Percentiles rank a stretch among this genome's conserved stretches.
Conservation (phyloP, 192 early-diverging fungal genomes). For the Coemansia pectinata region DNA sequence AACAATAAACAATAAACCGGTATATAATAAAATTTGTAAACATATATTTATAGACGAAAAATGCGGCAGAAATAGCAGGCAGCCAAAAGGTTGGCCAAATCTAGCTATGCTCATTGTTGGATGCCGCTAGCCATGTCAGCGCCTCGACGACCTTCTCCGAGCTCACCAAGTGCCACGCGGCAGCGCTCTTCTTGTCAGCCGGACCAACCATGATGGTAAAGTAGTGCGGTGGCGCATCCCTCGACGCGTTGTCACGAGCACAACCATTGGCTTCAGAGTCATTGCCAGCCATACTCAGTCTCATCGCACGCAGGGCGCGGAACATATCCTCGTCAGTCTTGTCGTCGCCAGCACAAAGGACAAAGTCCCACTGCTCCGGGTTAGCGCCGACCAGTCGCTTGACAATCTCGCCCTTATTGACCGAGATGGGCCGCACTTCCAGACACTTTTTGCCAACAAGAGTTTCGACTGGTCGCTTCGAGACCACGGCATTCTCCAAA, state of each 20-base stretch:
- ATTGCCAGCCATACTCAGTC: slow-evolving; percentile 15
- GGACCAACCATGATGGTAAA: slow-evolving; percentile 84
- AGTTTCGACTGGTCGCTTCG: slow-evolving; percentile 94
- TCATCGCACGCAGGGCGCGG: slow-evolving; percentile 58
- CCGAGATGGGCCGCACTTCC: slow-evolving; percentile 87
- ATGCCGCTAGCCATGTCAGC: slow-evolving; percentile 21
- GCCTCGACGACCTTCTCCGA: slow-evolving; percentile 40
- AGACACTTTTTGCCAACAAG: slow-evolving; percentile 96
- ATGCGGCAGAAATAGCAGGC: not conserved
- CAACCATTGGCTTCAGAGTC: not conserved
- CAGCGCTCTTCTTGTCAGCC: slow-evolving; percentile 84
- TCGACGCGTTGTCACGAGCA: not conserved
- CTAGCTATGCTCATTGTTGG: not conserved
- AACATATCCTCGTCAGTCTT: slow-evolving; percentile 99
- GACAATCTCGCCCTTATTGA: slow-evolving; percentile 98
- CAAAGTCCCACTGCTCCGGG: slow-evolving; percentile 78
- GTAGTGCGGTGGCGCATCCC: slow-evolving; percentile 39
- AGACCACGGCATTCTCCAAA: slow-evolving; percentile 84
- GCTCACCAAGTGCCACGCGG: slow-evolving; percentile 77
- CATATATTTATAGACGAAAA: slow-evolving; percentile 2
- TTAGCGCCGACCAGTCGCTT: slow-evolving; percentile 69
- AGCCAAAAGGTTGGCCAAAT: not conserved
- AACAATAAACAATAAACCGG: not conserved
- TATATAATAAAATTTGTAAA: not conserved
- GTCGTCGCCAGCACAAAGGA: slow-evolving; percentile 96